Evolutionary conservation across 129 eudicot species (phyloP), one percentile per base, ranked within the genome.

Genomic region (Erigeron canadensis): DNA sequence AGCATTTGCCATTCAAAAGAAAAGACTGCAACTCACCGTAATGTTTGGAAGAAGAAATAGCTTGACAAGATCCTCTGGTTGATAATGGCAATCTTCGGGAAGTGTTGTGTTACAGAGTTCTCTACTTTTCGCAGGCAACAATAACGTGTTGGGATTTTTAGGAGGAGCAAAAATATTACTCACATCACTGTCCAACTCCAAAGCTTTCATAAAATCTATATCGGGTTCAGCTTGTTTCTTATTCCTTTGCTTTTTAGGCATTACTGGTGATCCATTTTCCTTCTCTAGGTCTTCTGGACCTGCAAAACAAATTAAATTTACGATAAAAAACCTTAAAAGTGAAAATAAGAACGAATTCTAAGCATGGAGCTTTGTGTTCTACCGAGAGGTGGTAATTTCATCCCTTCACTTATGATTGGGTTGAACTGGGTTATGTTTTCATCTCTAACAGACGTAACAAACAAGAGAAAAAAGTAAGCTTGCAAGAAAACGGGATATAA

Each of bases 61-160:
- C 79, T 78, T 85, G 22, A 80, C 83, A 41, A 88, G 95, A 76
- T 83, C 80, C 58, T 88, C 95, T 22, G 95, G 95, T 72, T 85
- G 86, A 75, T 85, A 85, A 74, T 85, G 90, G 51, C 95, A 82
- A 73, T 88, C 95, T 72, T 88, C 95, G 7, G 95, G 95, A 78
- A 88, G 95, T 66, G 67, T 88, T 23, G 81, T 81, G 42, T 71
- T 76, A 56, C 79, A 62, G 10, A 81, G 78, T 48, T 71, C 79
- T 67, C 74, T 75, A 63, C n/a, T n/a, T n/a, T 82, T 85, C 40
- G 80, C 69, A 11, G 95, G 90, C 60, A 85, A 73, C 63, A 85
- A 69, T 4, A 88, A 54, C 23, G 85, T 76, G 74, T 69, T 88
- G 4, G 82, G 77, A 55, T 83, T 85, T 77, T 88, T 88, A 12